These are phyloP conservation scores for Osmanthus fragrans DNA, from an alignment of 257 asterid species.

Conservation along the genomic window DNA sequence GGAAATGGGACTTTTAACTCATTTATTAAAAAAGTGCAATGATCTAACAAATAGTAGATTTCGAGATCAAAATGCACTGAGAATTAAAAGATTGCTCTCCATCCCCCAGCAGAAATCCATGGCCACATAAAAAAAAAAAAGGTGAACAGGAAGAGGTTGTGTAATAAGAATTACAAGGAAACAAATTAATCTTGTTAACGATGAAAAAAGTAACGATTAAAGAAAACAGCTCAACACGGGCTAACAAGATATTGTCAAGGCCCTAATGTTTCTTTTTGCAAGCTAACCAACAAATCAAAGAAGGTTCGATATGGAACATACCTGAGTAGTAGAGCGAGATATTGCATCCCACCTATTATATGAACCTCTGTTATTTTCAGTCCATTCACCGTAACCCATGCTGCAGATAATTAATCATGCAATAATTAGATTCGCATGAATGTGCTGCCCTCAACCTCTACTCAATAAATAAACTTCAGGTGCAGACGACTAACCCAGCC, in stretches of 20 bases:
- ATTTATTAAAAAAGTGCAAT: background rate
- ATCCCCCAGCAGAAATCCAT: background rate
- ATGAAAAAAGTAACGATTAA: background rate
- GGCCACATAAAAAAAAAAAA: background rate
- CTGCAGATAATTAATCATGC: constrained; percentile 38
- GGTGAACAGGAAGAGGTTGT: background rate
- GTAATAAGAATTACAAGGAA: background rate
- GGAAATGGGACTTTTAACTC: background rate
- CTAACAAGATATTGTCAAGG: background rate
- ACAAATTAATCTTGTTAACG: background rate
- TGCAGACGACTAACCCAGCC: constrained; percentile 59
- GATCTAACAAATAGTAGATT: background rate
- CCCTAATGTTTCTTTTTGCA: background rate
- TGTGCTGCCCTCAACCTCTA: background rate
- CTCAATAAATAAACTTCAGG: background rate
- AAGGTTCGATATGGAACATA: constrained; percentile 20
- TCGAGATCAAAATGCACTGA: background rate
- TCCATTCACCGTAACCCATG: constrained; percentile 92
- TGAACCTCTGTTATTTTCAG: constrained; percentile 68
- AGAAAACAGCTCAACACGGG: background rate
- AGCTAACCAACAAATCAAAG: background rate
- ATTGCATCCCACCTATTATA: constrained; percentile 97
- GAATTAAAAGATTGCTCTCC: background rate
- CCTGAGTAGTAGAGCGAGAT: constrained; percentile 93
- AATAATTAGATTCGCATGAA: background rate